Evolutionary conservation across 805 yeast species (phyloP).

Genomic region (Candida arabinofermentans): DNA sequence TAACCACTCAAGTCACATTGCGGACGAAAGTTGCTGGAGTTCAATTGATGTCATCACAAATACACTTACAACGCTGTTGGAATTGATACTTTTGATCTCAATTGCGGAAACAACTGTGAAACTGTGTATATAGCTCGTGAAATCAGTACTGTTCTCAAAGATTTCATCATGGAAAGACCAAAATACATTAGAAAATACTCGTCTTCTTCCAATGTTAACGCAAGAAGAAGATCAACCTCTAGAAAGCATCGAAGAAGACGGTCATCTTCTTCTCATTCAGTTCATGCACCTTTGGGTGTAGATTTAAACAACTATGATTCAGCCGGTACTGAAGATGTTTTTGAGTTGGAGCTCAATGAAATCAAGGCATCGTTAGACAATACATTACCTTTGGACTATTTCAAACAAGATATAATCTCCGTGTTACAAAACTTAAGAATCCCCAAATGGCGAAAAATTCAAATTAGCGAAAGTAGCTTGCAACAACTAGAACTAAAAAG

Average conservation of each 20-base stretch:
- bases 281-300: constrained; percentile 12
- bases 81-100: too few relatives aligned
- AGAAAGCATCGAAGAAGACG: constrained; percentile 18
- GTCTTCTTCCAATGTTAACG: constrained; percentile 11
- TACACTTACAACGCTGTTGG: too few relatives aligned
- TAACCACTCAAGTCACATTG: too few relatives aligned
- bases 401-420: constrained; percentile 73
- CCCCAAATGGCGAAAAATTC: constrained; percentile 72
- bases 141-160: too few relatives aligned
- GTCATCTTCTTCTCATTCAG: constrained; percentile 24
- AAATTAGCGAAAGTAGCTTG: constrained; percentile 30
- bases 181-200: constrained; percentile 17
- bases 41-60: too few relatives aligned
- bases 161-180: constrained; percentile 22
- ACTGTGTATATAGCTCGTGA: too few relatives aligned
- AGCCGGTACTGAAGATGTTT: constrained; percentile 4
- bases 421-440: constrained; percentile 61
- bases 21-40: too few relatives aligned
- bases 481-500: constrained; percentile 52
- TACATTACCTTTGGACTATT: constrained; percentile 75
- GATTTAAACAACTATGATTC: constrained; percentile 11
- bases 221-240: constrained; percentile 22
- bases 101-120: too few relatives aligned
- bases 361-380: constrained; percentile 66
- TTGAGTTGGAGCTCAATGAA: constrained; percentile 15